Percentiles rank a stretch among this genome's conserved stretches.
phyloP scores from a whole-genome alignment of 768 basidiomycete species.

The Erythrobasidium yunnanense region DNA sequence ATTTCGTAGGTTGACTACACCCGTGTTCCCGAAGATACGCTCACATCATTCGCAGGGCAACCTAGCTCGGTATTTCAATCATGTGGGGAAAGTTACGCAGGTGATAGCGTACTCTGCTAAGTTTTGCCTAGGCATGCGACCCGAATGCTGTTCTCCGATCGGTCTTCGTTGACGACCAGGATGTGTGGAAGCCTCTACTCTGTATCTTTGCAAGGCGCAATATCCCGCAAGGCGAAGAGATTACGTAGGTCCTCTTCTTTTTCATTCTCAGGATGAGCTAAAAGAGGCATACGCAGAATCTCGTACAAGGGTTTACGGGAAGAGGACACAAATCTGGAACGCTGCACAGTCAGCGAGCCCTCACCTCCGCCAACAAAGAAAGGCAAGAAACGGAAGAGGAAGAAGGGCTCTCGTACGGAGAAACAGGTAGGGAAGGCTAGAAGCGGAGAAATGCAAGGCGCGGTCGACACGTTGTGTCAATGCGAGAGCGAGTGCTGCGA shows the following conservation, averaged over 20 bases:
- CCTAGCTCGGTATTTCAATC: conserved; percentile 19
- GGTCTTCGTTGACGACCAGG: conserved; percentile 13
- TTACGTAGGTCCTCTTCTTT: neutral
- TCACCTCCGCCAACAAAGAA: neutral
- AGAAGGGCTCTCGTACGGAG: neutral
- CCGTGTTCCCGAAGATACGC: no score
- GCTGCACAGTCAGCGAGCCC: neutral
- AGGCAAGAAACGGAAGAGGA: neutral
- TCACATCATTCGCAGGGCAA: conserved; percentile 1
- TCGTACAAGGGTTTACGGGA: neutral
- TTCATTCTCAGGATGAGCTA: neutral
- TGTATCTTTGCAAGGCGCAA: neutral
- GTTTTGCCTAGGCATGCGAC: neutral
- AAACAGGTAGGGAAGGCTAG: neutral
- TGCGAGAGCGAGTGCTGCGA: neutral
- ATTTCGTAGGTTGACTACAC: neutral
- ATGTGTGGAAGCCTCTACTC: conserved; percentile 16
- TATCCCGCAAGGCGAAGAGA: conserved; percentile 13
- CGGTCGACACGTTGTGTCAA: neutral
- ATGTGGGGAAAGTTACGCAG: neutral
- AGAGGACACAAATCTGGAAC: neutral
- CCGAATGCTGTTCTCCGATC: conserved; percentile 5
- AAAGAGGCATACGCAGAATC: neutral
- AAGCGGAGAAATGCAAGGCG: neutral
- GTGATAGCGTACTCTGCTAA: neutral